Evolutionary conservation across 495 filamentous ascomycete species (phyloP).

Genomic region (Delitschia confertaspora): DNA sequence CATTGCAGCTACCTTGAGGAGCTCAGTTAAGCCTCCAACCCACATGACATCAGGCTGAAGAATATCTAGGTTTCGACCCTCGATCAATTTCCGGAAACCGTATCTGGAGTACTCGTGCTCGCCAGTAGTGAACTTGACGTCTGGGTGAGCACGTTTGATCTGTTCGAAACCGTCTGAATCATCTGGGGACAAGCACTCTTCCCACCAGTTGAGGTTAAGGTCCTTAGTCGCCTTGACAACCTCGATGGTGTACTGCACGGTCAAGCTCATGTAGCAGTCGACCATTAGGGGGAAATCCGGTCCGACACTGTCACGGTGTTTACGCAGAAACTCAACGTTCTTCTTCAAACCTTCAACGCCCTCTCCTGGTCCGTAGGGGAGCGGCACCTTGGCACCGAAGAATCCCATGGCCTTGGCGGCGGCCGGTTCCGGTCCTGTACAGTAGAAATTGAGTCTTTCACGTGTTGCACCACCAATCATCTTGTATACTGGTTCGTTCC

Average conservation of each 20-base stretch:
- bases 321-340: slow-evolving; percentile 78
- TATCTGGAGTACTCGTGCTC: slow-evolving; percentile 91
- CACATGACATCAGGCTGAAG: slow-evolving; percentile 96
- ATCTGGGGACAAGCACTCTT: slow-evolving; percentile 82
- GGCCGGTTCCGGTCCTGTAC: slow-evolving; percentile 75
- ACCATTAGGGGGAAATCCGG: slow-evolving; percentile 89
- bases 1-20: slow-evolving; percentile 80
- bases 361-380: slow-evolving; percentile 82
- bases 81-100: slow-evolving; percentile 88
- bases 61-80: slow-evolving; percentile 85
- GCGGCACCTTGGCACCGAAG: slow-evolving; percentile 77
- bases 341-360: slow-evolving; percentile 71
- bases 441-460: slow-evolving; percentile 79
- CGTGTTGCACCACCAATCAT: slow-evolving; percentile 81
- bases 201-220: slow-evolving; percentile 92
- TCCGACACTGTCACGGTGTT: slow-evolving; percentile 75
- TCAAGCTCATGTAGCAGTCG: slow-evolving; percentile 94
- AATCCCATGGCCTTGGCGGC: slow-evolving; percentile 77
- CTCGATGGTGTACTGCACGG: slow-evolving; percentile 84
- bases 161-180: slow-evolving; percentile 82
- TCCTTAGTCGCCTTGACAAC: slow-evolving; percentile 70
- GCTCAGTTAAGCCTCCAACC: slow-evolving; percentile 85
- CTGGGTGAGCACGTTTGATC: slow-evolving; percentile 81
- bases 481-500: slow-evolving; percentile 89
- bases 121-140: slow-evolving; percentile 87